Base-by-base conservation (phyloP, 2,329 filamentous ascomycete species). In the Venturiaceae sp. region DNA sequence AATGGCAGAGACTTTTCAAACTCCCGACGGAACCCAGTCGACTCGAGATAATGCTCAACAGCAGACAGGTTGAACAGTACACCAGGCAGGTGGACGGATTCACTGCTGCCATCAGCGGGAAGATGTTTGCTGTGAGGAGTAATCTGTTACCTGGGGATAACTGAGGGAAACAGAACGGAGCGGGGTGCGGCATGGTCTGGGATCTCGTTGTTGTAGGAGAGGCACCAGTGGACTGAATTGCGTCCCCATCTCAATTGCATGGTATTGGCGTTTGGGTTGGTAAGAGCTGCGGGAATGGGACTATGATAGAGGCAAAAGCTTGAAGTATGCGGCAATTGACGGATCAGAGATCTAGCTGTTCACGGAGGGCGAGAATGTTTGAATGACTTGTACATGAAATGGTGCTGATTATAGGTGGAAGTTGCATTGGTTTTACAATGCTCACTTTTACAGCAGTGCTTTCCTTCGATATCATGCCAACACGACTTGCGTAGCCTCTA, bases 1-100 rank as follows among this genome's bases (percentile, higher is more conserved):
- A 99, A 80, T 99, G 92, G 92, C 90, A 95, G 77, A 87, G 90
- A 71, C 81, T 97, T 67, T 99, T 97, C 83, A 99, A 99, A 84
- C 83, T 99, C 65, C 94, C 94, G 28, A 86, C 90, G 71, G 92
- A 97, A 79, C 92, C 94, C 59, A 95, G 88, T 76, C 82, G 92
- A 65, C 78, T 97, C 66, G 92, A 97, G 79, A 90, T 88, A 64
- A 89, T 99, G 82, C 80, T 99, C 70, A 95, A 96, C 73, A 92
- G 89, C 63, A 84, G 91, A 75, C 94, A 99, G 78, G 91, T 96
- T 58, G 92, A 97, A 77, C 92, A 97, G 78, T 99, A 97, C 77
- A 90, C 92, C 69, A 87, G 91, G 77, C 94, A 97, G 79, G 88
- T 97, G 60, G 94, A 99, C 74, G 90, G 90, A 39, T 97, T 97